phyloP scores from a whole-genome alignment of 2,329 filamentous ascomycete genomes.

The Parafenestella ontariensis region DNA sequence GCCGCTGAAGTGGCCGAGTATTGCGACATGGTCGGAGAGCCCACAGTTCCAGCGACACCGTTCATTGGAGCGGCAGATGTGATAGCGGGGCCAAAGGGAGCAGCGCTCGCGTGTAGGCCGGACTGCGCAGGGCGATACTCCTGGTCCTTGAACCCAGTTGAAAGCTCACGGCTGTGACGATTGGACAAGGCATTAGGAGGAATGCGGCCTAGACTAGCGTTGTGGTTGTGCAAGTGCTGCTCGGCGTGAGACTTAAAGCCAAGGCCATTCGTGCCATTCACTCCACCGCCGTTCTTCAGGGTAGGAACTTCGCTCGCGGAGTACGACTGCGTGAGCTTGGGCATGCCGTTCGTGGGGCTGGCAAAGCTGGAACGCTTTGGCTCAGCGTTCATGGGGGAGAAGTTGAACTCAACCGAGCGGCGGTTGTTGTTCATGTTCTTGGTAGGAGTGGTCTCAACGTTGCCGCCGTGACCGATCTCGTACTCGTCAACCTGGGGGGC shows the following conservation, averaged over 20 bases:
- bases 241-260: conserved; percentile 62
- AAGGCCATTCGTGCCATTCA: conserved; percentile 46
- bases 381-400: conserved; percentile 44
- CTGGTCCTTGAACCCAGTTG: conserved; percentile 56
- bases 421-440: conserved; percentile 52
- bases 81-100: conserved; percentile 75
- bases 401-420: conserved; percentile 57
- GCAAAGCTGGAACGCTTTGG: conserved; percentile 54
- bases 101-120: conserved; percentile 78
- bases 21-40: conserved; percentile 42
- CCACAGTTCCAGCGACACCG: conserved; percentile 30
- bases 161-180: conserved; percentile 77
- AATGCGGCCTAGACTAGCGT: conserved; percentile 81
- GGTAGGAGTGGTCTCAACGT: conserved; percentile 51
- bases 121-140: conserved; percentile 69
- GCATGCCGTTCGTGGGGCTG: conserved; percentile 68
- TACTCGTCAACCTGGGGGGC: conserved; percentile 45
- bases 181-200: conserved; percentile 70
- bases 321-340: conserved; percentile 85
- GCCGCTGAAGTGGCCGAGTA: conserved; percentile 32
- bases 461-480: conserved; percentile 42
- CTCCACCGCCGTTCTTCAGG: conserved; percentile 71
- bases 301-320: conserved; percentile 90
- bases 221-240: conserved; percentile 72
- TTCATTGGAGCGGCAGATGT: conserved; percentile 42